These are phyloP conservation scores for Prunus kanzakura DNA, from an alignment of 306 rosid genomes.

Conservation along the genomic window DNA sequence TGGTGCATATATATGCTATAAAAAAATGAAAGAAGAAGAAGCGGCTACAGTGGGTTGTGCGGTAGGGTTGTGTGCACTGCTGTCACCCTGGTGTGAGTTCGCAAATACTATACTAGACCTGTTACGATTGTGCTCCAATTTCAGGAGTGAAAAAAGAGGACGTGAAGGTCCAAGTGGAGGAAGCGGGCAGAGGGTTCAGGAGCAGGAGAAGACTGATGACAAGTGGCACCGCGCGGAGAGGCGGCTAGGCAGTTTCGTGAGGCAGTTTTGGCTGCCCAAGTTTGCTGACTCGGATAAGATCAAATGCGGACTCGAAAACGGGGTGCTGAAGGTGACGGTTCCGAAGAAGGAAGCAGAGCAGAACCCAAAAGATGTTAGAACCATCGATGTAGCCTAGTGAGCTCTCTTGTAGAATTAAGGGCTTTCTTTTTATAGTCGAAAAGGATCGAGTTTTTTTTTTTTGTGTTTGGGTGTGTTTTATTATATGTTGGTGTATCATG, in stretches of 20 bases:
- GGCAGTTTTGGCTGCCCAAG: constrained; percentile 34
- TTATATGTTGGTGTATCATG: no score
- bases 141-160: constrained; percentile 39
- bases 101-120: constrained; percentile 23
- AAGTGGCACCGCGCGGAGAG: constrained; percentile 37
- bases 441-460: no score
- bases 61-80: constrained; percentile 35
- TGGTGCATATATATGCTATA: no score
- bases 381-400: constrained; percentile 24
- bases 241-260: constrained; percentile 23
- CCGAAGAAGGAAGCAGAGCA: constrained; percentile 20
- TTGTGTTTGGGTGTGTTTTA: no score
- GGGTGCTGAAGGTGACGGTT: constrained; percentile 26
- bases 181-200: constrained; percentile 41
- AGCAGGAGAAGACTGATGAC: constrained; percentile 20
- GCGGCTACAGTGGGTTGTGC: constrained; percentile 30
- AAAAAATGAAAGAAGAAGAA: constrained; percentile 27
- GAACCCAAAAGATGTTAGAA: constrained; percentile 17
- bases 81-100: constrained; percentile 37
- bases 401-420: no score
- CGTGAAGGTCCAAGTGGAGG: constrained; percentile 41
- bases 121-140: constrained; percentile 7
- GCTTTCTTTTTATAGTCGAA: no score
- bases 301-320: constrained; percentile 19
- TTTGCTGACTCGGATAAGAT: constrained; percentile 18